Evolutionary conservation across 1,284 basidiomycete species (phyloP), one percentile per base, ranked within the genome.

Genomic region (Retiboletus flavoniger): DNA sequence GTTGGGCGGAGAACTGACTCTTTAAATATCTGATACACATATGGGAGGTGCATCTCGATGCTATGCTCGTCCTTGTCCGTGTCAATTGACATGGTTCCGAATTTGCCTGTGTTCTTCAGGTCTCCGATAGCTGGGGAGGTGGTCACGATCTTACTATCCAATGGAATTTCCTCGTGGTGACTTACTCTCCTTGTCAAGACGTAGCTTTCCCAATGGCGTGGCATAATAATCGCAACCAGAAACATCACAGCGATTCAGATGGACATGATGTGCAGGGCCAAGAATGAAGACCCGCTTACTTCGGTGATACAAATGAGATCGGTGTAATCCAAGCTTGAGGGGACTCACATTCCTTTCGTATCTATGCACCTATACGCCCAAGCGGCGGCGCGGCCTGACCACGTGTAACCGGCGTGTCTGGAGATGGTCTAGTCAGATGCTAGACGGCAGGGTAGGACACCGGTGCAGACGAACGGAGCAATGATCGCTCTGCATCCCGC

Each of bases 11-110:
- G 10, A 13, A 70, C 76, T 60, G 63, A 93, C 91, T 83, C 83
- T 67, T 89, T 77, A 61, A 98, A 98, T 9, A 91, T 75, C 69
- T 95, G 93, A 50, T 91, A 82, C 35, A 99, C 79, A 70, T 96
- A 98, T 3, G 95, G 95, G 13, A 97, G 78, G 63, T 98, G 95
- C 93, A 99, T 96, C 74, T 99, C 97, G 50, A 99, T 86, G 66
- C 92, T 95, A 70, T 99, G 97, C 65, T 99, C 97, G 38, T 90
- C 92, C 70, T 96, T 93, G 66, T 99, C 97, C 2, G 84, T 85
- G 1, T 74, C 64, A 1, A 78, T 60, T 16, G 74, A 75, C 85
- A 98, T 89, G 21, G 79, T 75, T 34, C 78, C 76, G 65, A 99
- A 99, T 53, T 83, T 74, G 0, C 85, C 83, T 0, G 91, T 91